A percentile compares a stretch with the other conserved stretches of the same genome.
Evolutionary conservation across 139 green algal species (phyloP).

Genomic region (Chlorella vulgaris): DNA sequence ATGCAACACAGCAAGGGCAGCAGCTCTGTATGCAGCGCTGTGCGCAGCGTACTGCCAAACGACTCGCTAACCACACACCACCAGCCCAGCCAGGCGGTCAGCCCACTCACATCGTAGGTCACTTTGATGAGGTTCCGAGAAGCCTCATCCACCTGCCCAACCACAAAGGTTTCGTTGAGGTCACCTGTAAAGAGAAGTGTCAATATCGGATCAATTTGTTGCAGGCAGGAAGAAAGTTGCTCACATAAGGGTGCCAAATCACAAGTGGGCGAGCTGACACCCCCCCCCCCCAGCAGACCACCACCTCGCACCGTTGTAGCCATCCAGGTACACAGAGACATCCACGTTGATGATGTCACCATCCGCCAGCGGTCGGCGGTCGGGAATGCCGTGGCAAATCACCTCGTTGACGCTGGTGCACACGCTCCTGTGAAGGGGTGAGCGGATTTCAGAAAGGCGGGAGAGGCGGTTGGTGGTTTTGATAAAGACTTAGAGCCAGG

Average conservation of each 20-base stretch:
- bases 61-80: not conserved
- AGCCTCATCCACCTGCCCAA: slow-evolving; percentile 79
- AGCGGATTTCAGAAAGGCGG: not conserved
- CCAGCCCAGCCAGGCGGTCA: not conserved
- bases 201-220: no score
- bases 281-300: not conserved
- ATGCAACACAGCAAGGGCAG: not conserved
- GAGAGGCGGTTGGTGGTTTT: no score
- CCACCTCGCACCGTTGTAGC: slow-evolving; percentile 70
- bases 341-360: slow-evolving; percentile 99
- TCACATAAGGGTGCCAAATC: not conserved
- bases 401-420: slow-evolving; percentile 99
- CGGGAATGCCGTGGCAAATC: slow-evolving; percentile 99
- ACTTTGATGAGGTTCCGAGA: slow-evolving; percentile 81
- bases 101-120: slow-evolving; percentile 54
- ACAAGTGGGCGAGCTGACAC: not conserved
- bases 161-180: slow-evolving; percentile 96
- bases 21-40: no score
- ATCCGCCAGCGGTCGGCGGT: slow-evolving; percentile 84
- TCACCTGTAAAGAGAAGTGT: slow-evolving; percentile 74
- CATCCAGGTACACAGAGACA: slow-evolving; percentile 87
- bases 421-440: slow-evolving; percentile 49
- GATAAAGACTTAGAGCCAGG: no score
- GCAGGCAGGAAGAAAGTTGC: no score
- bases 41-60: not conserved